Percentiles rank a stretch among this genome's conserved stretches.
Evolutionary conservation across 164 flowering plant genomes (phyloP).

Genomic region (Cinnamomum chago): DNA sequence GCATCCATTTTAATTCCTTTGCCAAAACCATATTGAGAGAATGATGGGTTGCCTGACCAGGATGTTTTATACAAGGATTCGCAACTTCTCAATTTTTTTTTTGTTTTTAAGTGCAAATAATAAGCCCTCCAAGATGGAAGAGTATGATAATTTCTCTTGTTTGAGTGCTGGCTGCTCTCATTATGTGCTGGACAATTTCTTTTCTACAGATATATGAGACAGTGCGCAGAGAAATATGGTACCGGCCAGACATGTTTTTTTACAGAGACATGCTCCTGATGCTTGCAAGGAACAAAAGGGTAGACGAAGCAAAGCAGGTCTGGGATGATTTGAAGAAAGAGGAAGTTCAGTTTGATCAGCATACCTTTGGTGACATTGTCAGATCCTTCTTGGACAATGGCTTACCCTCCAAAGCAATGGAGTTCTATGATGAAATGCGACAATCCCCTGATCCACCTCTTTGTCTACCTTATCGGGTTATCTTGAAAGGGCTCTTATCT

Average conservation of each 20-base stretch:
- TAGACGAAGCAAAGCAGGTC: slow-evolving; percentile 54
- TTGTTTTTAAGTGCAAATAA: too few species aligned
- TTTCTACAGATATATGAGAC: slow-evolving; percentile 73
- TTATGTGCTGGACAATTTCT: neutral
- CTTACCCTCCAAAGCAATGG: slow-evolving; percentile 71
- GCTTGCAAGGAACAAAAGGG: slow-evolving; percentile 84
- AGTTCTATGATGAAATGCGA: slow-evolving; percentile 84
- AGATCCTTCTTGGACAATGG: slow-evolving; percentile 71
- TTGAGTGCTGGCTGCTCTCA: neutral
- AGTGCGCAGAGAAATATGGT: slow-evolving; percentile 92
- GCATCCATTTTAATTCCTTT: too few species aligned
- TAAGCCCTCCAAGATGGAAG: too few species aligned
- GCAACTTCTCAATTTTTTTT: too few species aligned
- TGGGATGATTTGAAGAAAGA: slow-evolving; percentile 81
- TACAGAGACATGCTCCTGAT: slow-evolving; percentile 94
- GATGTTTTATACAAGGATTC: too few species aligned
- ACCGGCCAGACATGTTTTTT: slow-evolving; percentile 95
- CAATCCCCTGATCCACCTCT: slow-evolving; percentile 75
- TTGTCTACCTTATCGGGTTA: slow-evolving; percentile 79
- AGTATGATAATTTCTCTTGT: too few species aligned
- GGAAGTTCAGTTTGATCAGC: slow-evolving; percentile 85
- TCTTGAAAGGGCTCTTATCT: slow-evolving; percentile 83
- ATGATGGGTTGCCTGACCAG: too few species aligned
- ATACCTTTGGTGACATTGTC: slow-evolving; percentile 81
- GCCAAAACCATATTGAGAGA: too few species aligned